phyloP scores from a whole-genome alignment of 139 green algal species.

The Chlamydomonas urium region DNA sequence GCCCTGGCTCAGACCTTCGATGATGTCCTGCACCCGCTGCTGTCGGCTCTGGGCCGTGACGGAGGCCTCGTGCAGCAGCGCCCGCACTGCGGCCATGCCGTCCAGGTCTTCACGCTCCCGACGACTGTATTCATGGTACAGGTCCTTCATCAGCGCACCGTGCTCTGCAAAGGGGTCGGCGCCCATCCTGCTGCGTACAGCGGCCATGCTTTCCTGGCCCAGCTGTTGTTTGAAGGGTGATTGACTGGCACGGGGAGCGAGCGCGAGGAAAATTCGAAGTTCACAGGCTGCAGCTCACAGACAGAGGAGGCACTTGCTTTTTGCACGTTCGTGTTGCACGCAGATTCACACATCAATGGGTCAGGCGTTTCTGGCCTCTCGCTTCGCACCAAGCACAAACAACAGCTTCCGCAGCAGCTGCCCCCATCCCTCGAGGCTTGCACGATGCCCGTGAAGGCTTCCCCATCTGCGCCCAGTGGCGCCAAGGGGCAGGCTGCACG shows the following conservation, averaged over 20 bases:
- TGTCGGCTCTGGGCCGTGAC: neutral
- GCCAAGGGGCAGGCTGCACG: constrained; percentile 2
- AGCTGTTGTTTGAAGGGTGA: no score
- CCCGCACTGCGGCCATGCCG: neutral
- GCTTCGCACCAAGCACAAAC: neutral
- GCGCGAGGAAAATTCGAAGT: neutral
- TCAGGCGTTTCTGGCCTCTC: neutral
- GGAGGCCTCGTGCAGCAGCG: neutral
- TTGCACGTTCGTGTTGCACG: neutral
- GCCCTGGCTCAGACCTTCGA: no score
- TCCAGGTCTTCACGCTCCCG: neutral
- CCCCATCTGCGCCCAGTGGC: neutral
- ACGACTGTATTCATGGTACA: neutral
- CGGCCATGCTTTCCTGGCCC: no score
- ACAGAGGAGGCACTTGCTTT: neutral
- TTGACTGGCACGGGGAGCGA: neutral
- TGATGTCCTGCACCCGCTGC: neutral
- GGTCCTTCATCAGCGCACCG: neutral
- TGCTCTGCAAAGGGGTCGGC: neutral
- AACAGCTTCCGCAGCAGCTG: neutral
- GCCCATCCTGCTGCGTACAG: no score
- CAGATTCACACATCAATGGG: neutral
- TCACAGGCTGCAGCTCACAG: neutral
- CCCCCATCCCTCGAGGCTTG: no score
- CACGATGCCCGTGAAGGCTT: no score